Evolutionary conservation across 164 flowering plant genomes (phyloP), one percentile per base, ranked within the genome.

Genomic region (Vitis amurensis): DNA sequence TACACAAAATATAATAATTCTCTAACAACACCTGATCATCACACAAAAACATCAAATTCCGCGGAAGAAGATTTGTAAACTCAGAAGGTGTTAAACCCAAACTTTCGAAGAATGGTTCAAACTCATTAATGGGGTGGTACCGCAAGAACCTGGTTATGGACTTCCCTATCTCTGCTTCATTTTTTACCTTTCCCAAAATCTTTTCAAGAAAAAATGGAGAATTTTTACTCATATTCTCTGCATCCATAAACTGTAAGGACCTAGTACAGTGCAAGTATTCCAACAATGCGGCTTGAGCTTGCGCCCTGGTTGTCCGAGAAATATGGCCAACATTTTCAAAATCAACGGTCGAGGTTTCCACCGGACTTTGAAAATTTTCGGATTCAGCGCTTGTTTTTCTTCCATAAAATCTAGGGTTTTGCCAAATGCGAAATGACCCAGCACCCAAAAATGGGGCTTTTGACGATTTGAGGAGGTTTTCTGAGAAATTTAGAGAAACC

Each of bases 71-170:
- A 2, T 68, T 53, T 11, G 11, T 15, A 48, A 78, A 74, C 73
- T 86, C 88, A 0, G 73, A 60, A 9, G 86, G 91, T 50, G 79
- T 71, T 84, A 93, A 68, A 50, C 98, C 97, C 53, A 87, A 68
- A 73, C 98, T 91, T 84, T 93, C 98, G 60, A 93, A 87, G 79
- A 93, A 91, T 0, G 97, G 94, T 70, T 93, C 98, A 65, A 86
- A 91, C 59, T 91, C 98, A 78, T 93, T 91, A 63, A 91, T 84
- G 5, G 97, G 98, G 64, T 89, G 86, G 73, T 85, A 88, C 15
- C 90, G 79, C 68, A 93, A 72, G 63, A 79, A 85, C n/a, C 89
- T 79, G 13, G 83, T 2, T n/a, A 88, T 10, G 0, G 86, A 82
- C 19, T 61, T 37, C 57, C 72, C 72, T n/a, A 80, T 31, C 29